Percentiles rank a stretch among this genome's conserved stretches.
Conservation (phyloP, 2,329 filamentous ascomycete genomes). For the Penicillium sp. region DNA sequence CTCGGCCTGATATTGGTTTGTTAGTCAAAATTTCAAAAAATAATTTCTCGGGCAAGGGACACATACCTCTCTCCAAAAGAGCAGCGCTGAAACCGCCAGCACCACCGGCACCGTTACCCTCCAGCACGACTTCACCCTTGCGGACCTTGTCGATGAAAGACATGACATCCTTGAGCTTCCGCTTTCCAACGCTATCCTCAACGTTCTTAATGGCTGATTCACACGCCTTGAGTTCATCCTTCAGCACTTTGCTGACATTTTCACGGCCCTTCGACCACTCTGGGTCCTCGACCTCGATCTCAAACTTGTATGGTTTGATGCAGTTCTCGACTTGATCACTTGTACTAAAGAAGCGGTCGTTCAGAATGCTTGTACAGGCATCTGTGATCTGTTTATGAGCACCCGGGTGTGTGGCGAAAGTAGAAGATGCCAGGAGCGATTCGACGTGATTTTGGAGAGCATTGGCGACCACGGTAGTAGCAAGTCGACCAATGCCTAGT, state of each 20-base stretch:
- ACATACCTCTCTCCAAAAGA: conserved; percentile 74
- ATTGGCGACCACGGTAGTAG: conserved; percentile 85
- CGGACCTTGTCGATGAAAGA: conserved; percentile 86
- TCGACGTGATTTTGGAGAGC: conserved; percentile 86
- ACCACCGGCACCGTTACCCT: conserved; percentile 78
- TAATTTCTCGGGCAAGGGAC: background rate
- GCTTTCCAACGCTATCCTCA: conserved; percentile 74
- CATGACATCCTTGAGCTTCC: conserved; percentile 88
- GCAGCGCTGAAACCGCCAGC: conserved; percentile 92
- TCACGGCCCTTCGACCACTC: conserved; percentile 88
- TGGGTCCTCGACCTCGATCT: conserved; percentile 87
- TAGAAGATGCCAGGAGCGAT: conserved; percentile 72
- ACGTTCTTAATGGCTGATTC: conserved; percentile 74
- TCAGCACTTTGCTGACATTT: conserved; percentile 77
- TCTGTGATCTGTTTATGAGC: conserved; percentile 91
- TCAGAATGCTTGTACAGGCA: conserved; percentile 83
- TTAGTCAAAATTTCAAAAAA: background rate
- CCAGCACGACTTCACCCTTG: conserved; percentile 79
- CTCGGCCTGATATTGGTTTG: conserved; percentile 62
- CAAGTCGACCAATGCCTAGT: conserved; percentile 86
- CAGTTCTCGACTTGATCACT: conserved; percentile 98
- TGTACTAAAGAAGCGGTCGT: conserved; percentile 94
- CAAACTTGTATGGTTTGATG: conserved; percentile 98
- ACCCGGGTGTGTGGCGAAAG: conserved; percentile 87
- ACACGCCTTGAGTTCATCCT: conserved; percentile 81